A percentile compares a stretch with the other conserved stretches of the same genome.
phyloP scores from a whole-genome alignment of 2,329 filamentous ascomycete species.

The Sclerotinia minor region DNA sequence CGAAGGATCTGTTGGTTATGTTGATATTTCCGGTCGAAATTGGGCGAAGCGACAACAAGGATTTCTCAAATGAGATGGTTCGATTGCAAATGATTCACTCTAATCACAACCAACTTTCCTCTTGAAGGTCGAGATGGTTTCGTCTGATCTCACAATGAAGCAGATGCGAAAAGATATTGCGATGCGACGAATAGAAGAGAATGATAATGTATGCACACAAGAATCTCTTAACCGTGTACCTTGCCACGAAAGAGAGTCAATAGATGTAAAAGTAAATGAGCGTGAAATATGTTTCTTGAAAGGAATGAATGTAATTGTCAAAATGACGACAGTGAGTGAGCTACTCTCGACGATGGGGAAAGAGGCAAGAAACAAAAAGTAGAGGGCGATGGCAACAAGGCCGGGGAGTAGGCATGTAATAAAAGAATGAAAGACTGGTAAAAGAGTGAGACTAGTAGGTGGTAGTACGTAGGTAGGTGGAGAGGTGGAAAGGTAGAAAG shows the following conservation, averaged over 20 bases:
- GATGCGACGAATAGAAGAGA: neutral
- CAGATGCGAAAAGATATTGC: no score
- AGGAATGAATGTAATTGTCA: conserved; percentile 14
- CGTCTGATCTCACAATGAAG: neutral
- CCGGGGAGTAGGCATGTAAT: neutral
- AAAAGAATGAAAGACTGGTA: neutral
- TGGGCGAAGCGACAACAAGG: neutral
- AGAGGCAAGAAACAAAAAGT: conserved; percentile 15
- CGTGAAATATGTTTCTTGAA: conserved; percentile 16
- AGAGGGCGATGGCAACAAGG: neutral
- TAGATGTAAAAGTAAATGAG: neutral
- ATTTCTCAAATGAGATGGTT: neutral
- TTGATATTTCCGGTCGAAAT: conserved; percentile 4
- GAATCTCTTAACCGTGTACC: neutral
- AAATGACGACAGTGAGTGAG: neutral
- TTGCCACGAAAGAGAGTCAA: conserved; percentile 10
- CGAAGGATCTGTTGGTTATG: neutral
- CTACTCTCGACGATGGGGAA: neutral
- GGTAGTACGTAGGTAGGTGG: no score
- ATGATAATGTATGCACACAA: conserved; percentile 15
- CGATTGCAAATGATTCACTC: conserved; percentile 13
- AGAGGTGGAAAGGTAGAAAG: no score
- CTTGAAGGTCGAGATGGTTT: neutral
- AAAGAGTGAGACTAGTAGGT: no score
- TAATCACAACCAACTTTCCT: neutral